Conservation (phyloP, 805 yeast genomes). For the Hagleromyces aurorensis region DNA sequence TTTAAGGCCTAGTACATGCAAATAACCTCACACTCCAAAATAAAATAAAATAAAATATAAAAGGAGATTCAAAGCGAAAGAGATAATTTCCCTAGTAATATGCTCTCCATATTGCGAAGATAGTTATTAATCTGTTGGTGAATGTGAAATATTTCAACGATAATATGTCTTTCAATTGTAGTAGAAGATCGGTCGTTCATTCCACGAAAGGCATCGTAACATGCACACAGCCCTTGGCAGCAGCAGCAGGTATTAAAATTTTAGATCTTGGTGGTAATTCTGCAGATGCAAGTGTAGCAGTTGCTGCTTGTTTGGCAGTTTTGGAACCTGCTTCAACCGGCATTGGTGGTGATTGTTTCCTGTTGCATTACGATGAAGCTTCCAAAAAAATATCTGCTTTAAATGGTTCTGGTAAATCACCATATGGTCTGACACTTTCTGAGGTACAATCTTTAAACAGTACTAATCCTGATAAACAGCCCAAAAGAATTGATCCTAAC, state of each 20-base stretch:
- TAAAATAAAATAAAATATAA: no score
- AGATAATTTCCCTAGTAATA: no score
- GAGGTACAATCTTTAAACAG: slow-evolving; percentile 1
- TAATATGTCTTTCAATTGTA: slow-evolving; percentile 9
- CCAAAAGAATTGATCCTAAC: slow-evolving; percentile 41
- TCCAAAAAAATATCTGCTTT: slow-evolving; percentile 51
- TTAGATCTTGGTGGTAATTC: slow-evolving; percentile 68
- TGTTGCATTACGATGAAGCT: slow-evolving; percentile 45
- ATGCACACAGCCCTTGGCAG: slow-evolving; percentile 70
- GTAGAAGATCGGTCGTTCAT: slow-evolving; percentile 10
- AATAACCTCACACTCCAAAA: no score
- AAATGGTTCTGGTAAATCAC: slow-evolving; percentile 72
- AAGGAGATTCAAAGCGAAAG: no score
- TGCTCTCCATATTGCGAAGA: no score
- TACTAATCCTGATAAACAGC: slow-evolving; percentile 34
- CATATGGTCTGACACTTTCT: slow-evolving; percentile 25
- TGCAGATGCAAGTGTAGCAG: slow-evolving; percentile 57
- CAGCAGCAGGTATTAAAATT: slow-evolving; percentile 61
- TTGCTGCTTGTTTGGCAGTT: slow-evolving; percentile 47
- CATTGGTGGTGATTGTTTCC: slow-evolving; percentile 64
- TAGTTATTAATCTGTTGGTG: no score
- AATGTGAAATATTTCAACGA: no score
- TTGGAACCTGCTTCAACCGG: slow-evolving; percentile 56
- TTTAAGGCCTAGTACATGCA: no score
- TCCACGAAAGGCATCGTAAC: slow-evolving; percentile 6